Evolutionary conservation across 2,329 filamentous ascomycete species (phyloP).

Genomic region (Pseudovirgaria hyperparasitica): DNA sequence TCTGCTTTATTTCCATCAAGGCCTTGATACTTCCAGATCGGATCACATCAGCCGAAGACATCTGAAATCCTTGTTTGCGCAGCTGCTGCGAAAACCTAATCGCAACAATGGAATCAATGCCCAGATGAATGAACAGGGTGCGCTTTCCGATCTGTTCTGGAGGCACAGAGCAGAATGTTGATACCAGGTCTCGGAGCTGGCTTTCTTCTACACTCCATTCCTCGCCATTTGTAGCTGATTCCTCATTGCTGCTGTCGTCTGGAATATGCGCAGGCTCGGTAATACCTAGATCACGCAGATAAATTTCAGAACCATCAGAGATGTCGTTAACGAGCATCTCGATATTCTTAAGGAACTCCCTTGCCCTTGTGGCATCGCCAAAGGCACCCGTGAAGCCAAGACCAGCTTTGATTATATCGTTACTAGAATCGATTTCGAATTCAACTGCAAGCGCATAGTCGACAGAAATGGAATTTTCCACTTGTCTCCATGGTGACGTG

Average conservation of each 20-base stretch:
- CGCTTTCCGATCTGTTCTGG: constrained; percentile 13
- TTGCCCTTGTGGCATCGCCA: constrained; percentile 9
- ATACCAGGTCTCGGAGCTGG: constrained; percentile 11
- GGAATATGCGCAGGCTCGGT: constrained; percentile 1
- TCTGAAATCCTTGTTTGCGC: constrained; percentile 12
- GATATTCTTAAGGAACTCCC: constrained; percentile 19
- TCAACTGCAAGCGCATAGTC: constrained; percentile 25
- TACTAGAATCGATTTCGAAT: constrained; percentile 14
- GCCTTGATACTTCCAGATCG: constrained; percentile 18
- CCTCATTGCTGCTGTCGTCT: not conserved
- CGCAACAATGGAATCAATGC: constrained; percentile 20
- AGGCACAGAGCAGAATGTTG: constrained; percentile 13
- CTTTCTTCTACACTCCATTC: constrained; percentile 12
- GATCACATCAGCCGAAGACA: constrained; percentile 24
- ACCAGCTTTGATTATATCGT: constrained; percentile 12
- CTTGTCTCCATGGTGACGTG: constrained; percentile 15
- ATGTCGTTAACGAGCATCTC: constrained; percentile 17
- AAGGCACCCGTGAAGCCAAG: constrained; percentile 15
- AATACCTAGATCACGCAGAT: constrained; percentile 13
- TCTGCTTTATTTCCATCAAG: too few species aligned
- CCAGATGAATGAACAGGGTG: constrained; percentile 20
- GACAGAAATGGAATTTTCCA: constrained; percentile 21
- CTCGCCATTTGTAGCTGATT: constrained; percentile 9
- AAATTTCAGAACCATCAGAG: constrained; percentile 11
- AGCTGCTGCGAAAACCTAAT: constrained; percentile 21